Conservation (phyloP, 2,329 filamentous ascomycete genomes). For the Calonectria henricotiae region DNA sequence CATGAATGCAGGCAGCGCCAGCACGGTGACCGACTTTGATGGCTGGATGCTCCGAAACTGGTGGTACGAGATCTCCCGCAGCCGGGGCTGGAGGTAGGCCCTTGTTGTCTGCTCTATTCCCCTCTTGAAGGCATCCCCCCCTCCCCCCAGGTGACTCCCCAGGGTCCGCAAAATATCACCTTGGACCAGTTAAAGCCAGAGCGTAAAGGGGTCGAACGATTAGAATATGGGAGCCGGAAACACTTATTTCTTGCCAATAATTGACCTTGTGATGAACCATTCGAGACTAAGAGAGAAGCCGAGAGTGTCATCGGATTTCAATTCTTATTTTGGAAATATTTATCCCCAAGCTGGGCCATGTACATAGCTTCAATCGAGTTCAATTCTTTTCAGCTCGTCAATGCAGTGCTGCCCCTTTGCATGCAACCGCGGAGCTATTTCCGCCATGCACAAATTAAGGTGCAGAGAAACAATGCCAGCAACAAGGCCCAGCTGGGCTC, state of each 20-base stretch:
- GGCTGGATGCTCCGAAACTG: slow-evolving; percentile 67
- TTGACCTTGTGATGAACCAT: not conserved
- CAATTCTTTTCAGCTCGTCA: slow-evolving; percentile 8
- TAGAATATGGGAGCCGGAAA: slow-evolving; percentile 39
- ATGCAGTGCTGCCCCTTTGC: slow-evolving; percentile 15
- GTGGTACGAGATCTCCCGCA: slow-evolving; percentile 60
- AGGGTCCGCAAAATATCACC: slow-evolving; percentile 31
- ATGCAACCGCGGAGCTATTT: slow-evolving; percentile 18
- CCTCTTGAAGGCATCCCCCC: not conserved
- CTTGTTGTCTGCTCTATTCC: not conserved
- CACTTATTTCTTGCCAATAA: not conserved
- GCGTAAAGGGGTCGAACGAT: slow-evolving; percentile 46
- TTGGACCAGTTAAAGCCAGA: slow-evolving; percentile 49
- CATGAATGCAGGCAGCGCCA: slow-evolving; percentile 64
- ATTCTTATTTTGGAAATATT: slow-evolving; percentile 9
- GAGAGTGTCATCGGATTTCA: not conserved
- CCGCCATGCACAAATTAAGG: slow-evolving; percentile 33
- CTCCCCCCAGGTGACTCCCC: not conserved
- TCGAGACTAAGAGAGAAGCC: not conserved
- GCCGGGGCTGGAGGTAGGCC: slow-evolving; percentile 49
- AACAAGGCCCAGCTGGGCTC: not conserved
- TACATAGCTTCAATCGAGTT: slow-evolving; percentile 15
- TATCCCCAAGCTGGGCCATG: not conserved
- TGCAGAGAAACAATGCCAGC: slow-evolving; percentile 29
- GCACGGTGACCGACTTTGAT: slow-evolving; percentile 65